Conservation (phyloP, 768 basidiomycete genomes). For the Panus rudis region DNA sequence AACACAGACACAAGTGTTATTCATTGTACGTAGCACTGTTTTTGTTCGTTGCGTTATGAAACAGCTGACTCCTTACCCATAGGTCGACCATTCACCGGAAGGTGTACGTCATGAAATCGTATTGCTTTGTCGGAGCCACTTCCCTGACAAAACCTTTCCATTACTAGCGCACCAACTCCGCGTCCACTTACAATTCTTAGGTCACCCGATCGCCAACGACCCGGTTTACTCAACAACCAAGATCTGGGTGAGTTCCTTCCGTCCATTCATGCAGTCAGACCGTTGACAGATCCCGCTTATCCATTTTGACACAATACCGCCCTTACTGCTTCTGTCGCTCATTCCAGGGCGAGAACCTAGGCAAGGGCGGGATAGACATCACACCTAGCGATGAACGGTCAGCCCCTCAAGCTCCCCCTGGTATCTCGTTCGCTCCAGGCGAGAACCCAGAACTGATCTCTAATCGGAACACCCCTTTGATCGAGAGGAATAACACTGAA, state of each 20-base stretch:
- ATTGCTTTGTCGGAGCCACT: not conserved
- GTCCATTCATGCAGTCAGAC: not conserved
- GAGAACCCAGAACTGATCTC: conserved; percentile 20
- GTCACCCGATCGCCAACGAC: conserved; percentile 91
- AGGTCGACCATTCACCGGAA: conserved; percentile 87
- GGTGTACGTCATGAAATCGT: conserved; percentile 54
- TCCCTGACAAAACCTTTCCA: conserved; percentile 1
- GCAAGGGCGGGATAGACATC: conserved; percentile 76
- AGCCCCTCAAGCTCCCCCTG: conserved; percentile 50
- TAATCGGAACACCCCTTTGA: not conserved
- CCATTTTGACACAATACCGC: conserved; percentile 7
- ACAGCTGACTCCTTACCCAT: conserved; percentile 5
- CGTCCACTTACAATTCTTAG: conserved; percentile 93
- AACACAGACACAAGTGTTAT: conserved; percentile 81
- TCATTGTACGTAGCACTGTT: conserved; percentile 49
- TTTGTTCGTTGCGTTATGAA: not conserved
- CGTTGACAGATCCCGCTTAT: not conserved
- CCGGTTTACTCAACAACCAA: conserved; percentile 79
- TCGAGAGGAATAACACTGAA: no score
- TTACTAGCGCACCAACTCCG: conserved; percentile 88
- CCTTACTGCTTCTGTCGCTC: no score
- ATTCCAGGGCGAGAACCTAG: conserved; percentile 58
- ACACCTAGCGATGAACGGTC: conserved; percentile 59
- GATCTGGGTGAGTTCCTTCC: conserved; percentile 58
- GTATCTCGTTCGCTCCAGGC: conserved; percentile 23